Percentiles rank a stretch among this genome's conserved stretches.
Evolutionary conservation across 2,329 filamentous ascomycete species (phyloP).

Genomic region (Aureobasidium sp.): DNA sequence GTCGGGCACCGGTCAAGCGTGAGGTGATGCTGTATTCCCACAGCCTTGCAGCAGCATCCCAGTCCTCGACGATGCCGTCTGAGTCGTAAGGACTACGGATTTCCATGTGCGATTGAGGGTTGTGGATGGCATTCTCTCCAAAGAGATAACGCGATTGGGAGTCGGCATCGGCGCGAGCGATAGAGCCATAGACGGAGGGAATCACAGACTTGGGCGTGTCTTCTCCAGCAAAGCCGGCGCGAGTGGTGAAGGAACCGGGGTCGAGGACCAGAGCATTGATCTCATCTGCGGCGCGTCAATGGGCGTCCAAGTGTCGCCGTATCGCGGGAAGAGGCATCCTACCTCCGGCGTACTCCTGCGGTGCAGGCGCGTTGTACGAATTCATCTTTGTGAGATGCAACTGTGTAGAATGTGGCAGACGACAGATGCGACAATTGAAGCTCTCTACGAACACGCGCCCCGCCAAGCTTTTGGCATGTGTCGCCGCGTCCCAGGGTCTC

Average conservation of each 20-base stretch:
- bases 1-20: conserved; percentile 70
- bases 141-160: conserved; percentile 59
- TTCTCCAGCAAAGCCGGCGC: conserved; percentile 95
- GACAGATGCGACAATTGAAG: conserved; percentile 2
- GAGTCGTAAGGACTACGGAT: conserved; percentile 87
- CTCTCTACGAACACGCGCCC: neutral
- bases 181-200: conserved; percentile 75
- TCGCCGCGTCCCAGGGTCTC: neutral
- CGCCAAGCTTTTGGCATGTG: neutral
- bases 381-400: neutral
- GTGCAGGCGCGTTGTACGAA: conserved; percentile 27
- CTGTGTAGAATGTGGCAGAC: neutral
- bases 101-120: conserved; percentile 68
- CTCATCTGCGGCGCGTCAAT: conserved; percentile 59
- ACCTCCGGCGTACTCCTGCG: conserved; percentile 43
- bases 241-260: conserved; percentile 81
- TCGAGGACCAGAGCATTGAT: conserved; percentile 96
- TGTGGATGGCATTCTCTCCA: conserved; percentile 83
- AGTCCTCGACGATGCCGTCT: conserved; percentile 90
- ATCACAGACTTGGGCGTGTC: conserved; percentile 92
- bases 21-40: conserved; percentile 93
- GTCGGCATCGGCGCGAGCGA: conserved; percentile 43
- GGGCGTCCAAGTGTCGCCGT: neutral
- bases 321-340: conserved; percentile 13
- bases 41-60: conserved; percentile 80